Conservation (phyloP, 2,329 filamentous ascomycete species). For the Mollisiaceae sp. region DNA sequence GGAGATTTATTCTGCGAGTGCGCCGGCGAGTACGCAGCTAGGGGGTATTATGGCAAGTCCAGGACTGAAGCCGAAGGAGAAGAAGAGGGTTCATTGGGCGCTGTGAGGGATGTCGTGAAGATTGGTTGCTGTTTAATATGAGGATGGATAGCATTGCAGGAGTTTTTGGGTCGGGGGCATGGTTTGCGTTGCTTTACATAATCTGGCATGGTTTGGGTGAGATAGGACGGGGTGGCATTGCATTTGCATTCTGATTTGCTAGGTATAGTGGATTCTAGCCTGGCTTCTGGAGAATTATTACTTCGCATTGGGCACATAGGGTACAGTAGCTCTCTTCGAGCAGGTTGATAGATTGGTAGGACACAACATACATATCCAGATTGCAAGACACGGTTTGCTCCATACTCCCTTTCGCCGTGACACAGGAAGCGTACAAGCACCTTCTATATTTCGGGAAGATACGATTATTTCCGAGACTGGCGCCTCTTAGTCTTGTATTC, state of each 20-base stretch:
- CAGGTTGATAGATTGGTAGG: background rate
- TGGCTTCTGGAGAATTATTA: background rate
- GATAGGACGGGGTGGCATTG: background rate
- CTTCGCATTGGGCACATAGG: background rate
- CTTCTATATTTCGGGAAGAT: too few relatives aligned
- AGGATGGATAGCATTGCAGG: constrained; percentile 12
- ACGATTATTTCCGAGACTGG: too few relatives aligned
- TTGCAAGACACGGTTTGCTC: background rate
- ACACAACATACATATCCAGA: background rate
- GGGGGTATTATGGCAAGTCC: constrained; percentile 24
- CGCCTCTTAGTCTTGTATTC: too few relatives aligned
- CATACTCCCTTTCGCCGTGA: too few relatives aligned
- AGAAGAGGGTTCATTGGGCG: constrained; percentile 43
- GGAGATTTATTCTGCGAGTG: constrained; percentile 27
- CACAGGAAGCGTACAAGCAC: too few relatives aligned
- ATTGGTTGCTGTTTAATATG: constrained; percentile 3
- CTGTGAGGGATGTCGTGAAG: constrained; percentile 24
- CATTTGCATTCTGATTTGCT: background rate
- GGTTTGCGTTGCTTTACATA: background rate
- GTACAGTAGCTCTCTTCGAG: background rate
- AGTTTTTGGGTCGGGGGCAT: background rate
- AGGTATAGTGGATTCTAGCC: background rate
- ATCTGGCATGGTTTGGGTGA: background rate
- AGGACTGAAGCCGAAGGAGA: constrained; percentile 35
- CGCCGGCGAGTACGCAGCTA: constrained; percentile 25